Base-by-base conservation (phyloP, 805 yeast genomes). In the Candida incommunis region DNA sequence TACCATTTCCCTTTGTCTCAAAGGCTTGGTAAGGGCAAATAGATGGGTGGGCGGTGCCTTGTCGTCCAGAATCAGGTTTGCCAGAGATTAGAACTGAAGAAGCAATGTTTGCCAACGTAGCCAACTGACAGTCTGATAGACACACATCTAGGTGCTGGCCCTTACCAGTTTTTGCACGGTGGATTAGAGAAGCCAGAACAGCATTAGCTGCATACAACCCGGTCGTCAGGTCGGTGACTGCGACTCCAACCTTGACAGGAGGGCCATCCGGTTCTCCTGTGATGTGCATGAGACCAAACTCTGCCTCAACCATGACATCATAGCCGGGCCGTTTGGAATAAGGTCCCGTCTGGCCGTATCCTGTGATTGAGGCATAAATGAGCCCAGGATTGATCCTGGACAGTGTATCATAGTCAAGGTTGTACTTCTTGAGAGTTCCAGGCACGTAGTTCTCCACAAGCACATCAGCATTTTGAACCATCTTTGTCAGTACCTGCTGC, bases 281-380 rank as follows among this genome's bases (percentile, higher is more conserved):
- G 49, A 66, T 66, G 48, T 65, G 70, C 70, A 66, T 66, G 41
- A 66, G 56, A 2, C 70, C 70, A 51, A 65, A 62, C 49, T 66
- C 70, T 4, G 70, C 70, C 49, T 66, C 70, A 3, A 66, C 69
- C 70, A 66, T 66, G 41, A 66, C 69, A 43, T 65, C 69, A 52
- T 66, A 66, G 18, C 70, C 70, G 2, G 70, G 67, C 13, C 70
- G 56, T 24, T 53, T 46, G 4, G 56, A 47, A 50, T 55, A 63
- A 4, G 69, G 70, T 0, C 70, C 70, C 1, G 65, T 59, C 45
- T 66, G 70, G 26, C 70, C 70, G 45, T 66, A 66, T 3, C 70
- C 70, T 1, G 70, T 65, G 45, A 66, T 64, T 40, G 63, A 55
- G 13, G 66, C 59, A 47, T 66, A 66, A 22, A 66, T 63, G 21